Base-by-base conservation (phyloP, 345 rosid genomes). In the Turnera subulata region DNA sequence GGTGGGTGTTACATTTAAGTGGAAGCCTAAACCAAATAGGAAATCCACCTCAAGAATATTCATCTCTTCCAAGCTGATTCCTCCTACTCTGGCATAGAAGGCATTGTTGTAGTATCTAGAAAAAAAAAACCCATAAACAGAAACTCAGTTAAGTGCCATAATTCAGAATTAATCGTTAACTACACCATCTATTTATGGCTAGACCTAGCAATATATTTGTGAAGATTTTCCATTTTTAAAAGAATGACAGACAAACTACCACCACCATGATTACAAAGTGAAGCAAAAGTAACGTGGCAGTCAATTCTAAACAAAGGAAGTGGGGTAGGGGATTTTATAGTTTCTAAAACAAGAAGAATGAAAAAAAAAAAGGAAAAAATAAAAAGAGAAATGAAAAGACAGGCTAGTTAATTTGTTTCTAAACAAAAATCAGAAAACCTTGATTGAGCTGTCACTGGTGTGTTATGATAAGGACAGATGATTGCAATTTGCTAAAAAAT, bases 31-130 rank as follows among this genome's bases (percentile, higher is more conserved):
- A 18, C 84, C 86, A 43, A 86, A 86, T 46, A 86, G 70, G 66
- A 84, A 84, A 51, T 86, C 95, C 60, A 86, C 72, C 53, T 86
- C 94, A 68, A 86, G 85, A 67, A 86, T 19, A 58, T 86, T 86
- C 81, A 86, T 83, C 66, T 86, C 94, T 49, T 58, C 66, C 35
- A 58, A 83, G 81, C 87, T 80, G 68, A 86, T 80, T 26, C 94
- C 89, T 54, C 94, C 88, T 50, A 86, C 77, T 65, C 76, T 80
- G 17, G 90, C 94, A 62, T 81, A 83, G 59, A 70, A 78, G 0
- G 80, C 84, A 68, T 86, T 84, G 61, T 75, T 86, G 76, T 78
- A 86, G 59, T 74, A 73, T 72, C 88, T 84, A 68, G 1, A 39
- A 7, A 37, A 42, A 68, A 1, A 39, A 7, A 37, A 42, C 1